Conservation (phyloP, 2,329 filamentous ascomycete species). For the Cytospora paraplurivora region DNA sequence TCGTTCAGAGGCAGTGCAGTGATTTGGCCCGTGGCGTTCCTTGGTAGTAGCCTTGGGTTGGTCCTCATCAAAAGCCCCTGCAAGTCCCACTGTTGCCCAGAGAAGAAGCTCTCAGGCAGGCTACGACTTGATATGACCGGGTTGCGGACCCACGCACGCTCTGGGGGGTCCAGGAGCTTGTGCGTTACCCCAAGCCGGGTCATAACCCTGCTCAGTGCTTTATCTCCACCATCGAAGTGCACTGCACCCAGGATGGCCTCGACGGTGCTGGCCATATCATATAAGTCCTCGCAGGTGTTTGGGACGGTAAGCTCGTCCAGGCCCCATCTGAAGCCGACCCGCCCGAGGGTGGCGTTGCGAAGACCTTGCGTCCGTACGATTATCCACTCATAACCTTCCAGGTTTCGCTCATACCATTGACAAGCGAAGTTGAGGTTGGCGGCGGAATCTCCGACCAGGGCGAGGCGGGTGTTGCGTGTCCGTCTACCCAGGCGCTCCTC, state of each 20-base stretch:
- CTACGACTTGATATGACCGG: not conserved
- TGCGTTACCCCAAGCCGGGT: conserved; percentile 12
- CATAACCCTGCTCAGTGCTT: not conserved
- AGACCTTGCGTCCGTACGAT: not conserved
- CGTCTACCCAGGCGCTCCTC: not conserved
- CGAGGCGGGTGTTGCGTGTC: conserved; percentile 20
- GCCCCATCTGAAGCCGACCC: conserved; percentile 5
- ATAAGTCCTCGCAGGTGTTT: not conserved
- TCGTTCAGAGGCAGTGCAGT: not conserved
- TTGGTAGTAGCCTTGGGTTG: not conserved
- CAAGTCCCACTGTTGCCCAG: conserved; percentile 14
- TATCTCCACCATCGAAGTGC: conserved; percentile 12
- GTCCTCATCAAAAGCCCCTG: not conserved
- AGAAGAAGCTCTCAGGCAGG: conserved; percentile 14
- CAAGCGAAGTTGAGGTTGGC: not conserved
- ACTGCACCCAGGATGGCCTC: conserved; percentile 24
- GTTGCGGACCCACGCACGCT: conserved; percentile 6
- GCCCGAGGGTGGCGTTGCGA: conserved; percentile 3
- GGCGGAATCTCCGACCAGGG: conserved; percentile 16
- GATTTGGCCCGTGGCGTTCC: not conserved
- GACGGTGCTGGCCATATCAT: conserved; percentile 14
- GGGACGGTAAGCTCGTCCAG: conserved; percentile 14
- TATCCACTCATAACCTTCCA: not conserved
- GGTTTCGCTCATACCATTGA: conserved; percentile 6
- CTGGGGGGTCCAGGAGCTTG: not conserved